Evolutionary conservation across 768 basidiomycete species (phyloP).

Genomic region (Suillus sp.): DNA sequence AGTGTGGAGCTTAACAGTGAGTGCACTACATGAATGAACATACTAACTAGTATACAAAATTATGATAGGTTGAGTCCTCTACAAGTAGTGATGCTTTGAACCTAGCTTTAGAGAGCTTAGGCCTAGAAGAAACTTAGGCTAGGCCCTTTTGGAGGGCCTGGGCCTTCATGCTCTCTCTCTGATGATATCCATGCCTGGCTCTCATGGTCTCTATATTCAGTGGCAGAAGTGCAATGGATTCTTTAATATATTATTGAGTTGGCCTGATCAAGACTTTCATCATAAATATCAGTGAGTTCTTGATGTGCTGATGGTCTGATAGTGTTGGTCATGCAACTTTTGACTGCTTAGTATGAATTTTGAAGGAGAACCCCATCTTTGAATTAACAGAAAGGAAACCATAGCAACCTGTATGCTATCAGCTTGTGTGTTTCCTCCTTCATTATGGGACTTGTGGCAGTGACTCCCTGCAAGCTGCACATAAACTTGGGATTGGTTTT

Average conservation of each 20-base stretch:
- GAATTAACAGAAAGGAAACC: conserved; percentile 16
- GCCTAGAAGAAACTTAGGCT: background rate
- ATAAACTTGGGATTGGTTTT: conserved; percentile 25
- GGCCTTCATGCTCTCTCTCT: background rate
- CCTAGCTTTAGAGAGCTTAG: no score
- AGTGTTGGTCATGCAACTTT: no score
- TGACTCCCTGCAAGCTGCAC: conserved; percentile 15
- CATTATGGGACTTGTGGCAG: no score
- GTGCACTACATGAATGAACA: no score
- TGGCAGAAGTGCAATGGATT: background rate
- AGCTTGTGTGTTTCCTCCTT: conserved; percentile 27
- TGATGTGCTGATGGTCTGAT: no score
- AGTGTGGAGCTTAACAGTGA: no score
- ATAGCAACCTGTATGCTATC: conserved; percentile 25
- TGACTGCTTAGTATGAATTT: no score
- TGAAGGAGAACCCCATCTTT: no score
- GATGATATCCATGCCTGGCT: background rate
- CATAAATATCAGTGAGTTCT: conserved; percentile 4
- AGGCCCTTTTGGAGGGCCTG: background rate
- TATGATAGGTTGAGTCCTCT: no score
- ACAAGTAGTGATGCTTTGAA: background rate
- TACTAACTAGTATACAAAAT: no score
- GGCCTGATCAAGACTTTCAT: conserved; percentile 5
- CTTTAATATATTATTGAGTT: conserved; percentile 6
- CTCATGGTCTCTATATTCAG: conserved; percentile 5